phyloP scores from a whole-genome alignment of 139 green algal species.

The Micractinium conductrix region DNA sequence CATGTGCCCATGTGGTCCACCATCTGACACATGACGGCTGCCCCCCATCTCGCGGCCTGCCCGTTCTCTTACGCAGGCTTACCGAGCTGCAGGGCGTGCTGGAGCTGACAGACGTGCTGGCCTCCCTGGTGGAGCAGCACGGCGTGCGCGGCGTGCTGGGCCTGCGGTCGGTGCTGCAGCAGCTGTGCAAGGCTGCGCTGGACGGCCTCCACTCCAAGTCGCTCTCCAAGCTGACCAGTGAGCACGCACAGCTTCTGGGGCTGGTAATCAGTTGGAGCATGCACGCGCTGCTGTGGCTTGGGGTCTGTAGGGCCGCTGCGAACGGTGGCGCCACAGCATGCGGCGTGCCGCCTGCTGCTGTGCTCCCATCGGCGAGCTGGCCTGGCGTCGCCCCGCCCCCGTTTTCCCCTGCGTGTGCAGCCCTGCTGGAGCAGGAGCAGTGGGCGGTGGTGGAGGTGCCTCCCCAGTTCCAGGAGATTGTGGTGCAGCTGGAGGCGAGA shows the following conservation, averaged over 20 bases:
- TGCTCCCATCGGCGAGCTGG: too few species aligned
- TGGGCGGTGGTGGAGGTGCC: slow-evolving; percentile 70
- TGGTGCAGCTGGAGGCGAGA: slow-evolving; percentile 46
- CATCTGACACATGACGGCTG: too few species aligned
- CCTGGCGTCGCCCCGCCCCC: neutral
- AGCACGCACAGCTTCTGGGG: neutral
- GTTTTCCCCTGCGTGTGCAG: slow-evolving; percentile 15
- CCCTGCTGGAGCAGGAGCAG: slow-evolving; percentile 67
- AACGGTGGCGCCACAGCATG: too few species aligned
- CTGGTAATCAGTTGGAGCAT: too few species aligned
- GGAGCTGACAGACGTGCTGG: slow-evolving; percentile 57
- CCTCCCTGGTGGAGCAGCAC: slow-evolving; percentile 47
- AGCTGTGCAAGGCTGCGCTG: slow-evolving; percentile 75
- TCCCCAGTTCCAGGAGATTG: slow-evolving; percentile 61
- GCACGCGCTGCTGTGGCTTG: too few species aligned
- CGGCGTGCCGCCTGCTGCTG: too few species aligned
- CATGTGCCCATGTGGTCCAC: too few species aligned
- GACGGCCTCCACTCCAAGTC: slow-evolving; percentile 60
- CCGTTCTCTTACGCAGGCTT: slow-evolving; percentile 37
- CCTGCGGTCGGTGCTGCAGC: slow-evolving; percentile 66
- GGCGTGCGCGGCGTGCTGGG: slow-evolving; percentile 44
- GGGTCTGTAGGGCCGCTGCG: too few species aligned
- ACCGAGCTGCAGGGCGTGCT: slow-evolving; percentile 74
- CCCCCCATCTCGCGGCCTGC: neutral
- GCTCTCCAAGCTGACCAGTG: slow-evolving; percentile 54